Evolutionary conservation across 2,329 filamentous ascomycete species (phyloP).

Genomic region (Fusarium anthophilum): DNA sequence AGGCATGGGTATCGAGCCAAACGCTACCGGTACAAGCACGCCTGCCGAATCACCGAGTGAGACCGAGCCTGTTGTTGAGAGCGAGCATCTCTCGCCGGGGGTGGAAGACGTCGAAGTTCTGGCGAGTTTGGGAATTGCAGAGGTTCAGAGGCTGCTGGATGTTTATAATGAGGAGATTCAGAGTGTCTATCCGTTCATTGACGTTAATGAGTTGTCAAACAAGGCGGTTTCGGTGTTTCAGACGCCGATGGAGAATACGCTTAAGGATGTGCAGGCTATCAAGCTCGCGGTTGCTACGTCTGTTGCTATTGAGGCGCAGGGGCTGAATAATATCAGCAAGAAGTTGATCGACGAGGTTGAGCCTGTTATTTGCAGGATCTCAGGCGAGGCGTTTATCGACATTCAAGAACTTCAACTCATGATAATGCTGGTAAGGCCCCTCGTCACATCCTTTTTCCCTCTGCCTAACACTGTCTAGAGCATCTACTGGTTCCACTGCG

Average conservation of each 20-base stretch:
- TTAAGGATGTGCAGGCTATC: conserved; percentile 3
- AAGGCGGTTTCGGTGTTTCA: background rate
- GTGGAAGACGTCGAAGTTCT: background rate
- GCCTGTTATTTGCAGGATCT: conserved; percentile 7
- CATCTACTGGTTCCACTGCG: conserved; percentile 17
- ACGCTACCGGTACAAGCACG: background rate
- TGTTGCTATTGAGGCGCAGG: background rate
- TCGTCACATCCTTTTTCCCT: too few species aligned
- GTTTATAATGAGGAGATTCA: background rate
- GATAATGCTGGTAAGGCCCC: background rate
- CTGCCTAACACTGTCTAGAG: background rate
- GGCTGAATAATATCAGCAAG: conserved; percentile 5
- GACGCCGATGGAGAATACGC: background rate
- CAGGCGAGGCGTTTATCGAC: conserved; percentile 7
- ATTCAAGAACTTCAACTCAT: conserved; percentile 2
- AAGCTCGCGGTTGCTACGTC: conserved; percentile 3
- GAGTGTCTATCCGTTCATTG: conserved; percentile 2
- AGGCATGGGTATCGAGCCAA: background rate
- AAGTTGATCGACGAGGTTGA: conserved; percentile 1
- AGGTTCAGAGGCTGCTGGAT: background rate
- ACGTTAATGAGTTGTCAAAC: background rate
- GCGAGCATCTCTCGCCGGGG: background rate
- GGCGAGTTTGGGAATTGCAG: background rate
- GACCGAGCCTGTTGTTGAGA: background rate
- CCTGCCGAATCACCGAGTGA: background rate